These are phyloP conservation scores for Glycyrrhiza uralensis DNA, from an alignment of 306 rosid genomes.

Conservation along the genomic window DNA sequence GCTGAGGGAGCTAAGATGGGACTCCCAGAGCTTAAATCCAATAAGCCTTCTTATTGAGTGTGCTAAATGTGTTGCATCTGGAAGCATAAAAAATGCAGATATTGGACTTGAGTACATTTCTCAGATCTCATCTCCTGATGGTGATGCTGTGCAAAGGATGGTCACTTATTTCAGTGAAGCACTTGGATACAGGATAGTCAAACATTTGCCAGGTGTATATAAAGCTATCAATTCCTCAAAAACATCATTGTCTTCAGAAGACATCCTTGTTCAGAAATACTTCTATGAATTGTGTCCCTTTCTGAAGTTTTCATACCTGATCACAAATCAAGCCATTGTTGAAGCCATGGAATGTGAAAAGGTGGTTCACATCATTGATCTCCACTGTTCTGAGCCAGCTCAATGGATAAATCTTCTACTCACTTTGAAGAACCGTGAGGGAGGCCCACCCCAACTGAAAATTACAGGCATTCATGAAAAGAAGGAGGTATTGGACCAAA, in stretches of 20 bases:
- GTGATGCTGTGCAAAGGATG: constrained; percentile 64
- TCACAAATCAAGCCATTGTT: constrained; percentile 75
- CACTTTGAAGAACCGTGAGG: constrained; percentile 53
- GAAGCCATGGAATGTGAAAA: constrained; percentile 80
- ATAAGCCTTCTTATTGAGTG: constrained; percentile 57
- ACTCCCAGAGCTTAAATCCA: constrained; percentile 51
- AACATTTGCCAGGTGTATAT: constrained; percentile 61
- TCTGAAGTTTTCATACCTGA: constrained; percentile 64
- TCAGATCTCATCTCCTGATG: constrained; percentile 66
- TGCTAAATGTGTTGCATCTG: constrained; percentile 68
- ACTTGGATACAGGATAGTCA: constrained; percentile 63
- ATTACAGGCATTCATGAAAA: constrained; percentile 81
- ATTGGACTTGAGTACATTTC: constrained; percentile 63
- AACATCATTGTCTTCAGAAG: constrained; percentile 46
- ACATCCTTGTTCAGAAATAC: constrained; percentile 46
- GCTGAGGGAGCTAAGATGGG: constrained; percentile 52
- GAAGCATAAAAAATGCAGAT: constrained; percentile 71
- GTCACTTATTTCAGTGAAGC: constrained; percentile 79
- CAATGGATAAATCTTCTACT: constrained; percentile 73
- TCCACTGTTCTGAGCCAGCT: constrained; percentile 67
- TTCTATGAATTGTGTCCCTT: constrained; percentile 81
- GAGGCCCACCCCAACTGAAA: constrained; percentile 74
- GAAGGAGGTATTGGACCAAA: constrained; percentile 65
- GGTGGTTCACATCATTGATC: constrained; percentile 77
- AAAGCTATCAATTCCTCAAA: constrained; percentile 65